Evolutionary conservation across 1,284 basidiomycete species (phyloP).

Genomic region (Ustilago tritici): DNA sequence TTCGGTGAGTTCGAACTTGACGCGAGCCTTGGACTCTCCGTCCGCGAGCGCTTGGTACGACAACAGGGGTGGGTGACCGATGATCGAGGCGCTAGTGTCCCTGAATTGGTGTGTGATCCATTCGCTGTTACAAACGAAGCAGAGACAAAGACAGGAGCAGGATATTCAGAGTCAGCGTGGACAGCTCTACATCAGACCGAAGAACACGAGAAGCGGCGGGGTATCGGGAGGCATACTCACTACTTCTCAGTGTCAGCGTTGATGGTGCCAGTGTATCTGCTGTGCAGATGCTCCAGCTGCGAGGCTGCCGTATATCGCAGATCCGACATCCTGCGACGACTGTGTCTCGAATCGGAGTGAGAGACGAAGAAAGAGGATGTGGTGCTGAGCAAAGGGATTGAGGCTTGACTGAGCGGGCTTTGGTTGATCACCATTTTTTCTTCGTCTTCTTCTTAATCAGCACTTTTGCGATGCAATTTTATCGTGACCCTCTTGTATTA

Average conservation of each 20-base stretch:
- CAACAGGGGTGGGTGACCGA: constrained; percentile 86
- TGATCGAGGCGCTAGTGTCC: constrained; percentile 90
- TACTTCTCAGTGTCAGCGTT: constrained; percentile 67
- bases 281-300: constrained; percentile 76
- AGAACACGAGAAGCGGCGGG: constrained; percentile 17
- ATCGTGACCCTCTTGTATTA: neutral
- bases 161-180: constrained; percentile 6
- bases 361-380: constrained; percentile 5
- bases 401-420: neutral
- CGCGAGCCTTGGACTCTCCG: constrained; percentile 86
- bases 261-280: constrained; percentile 89
- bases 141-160: constrained; percentile 17
- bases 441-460: neutral
- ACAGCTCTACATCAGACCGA: constrained; percentile 6
- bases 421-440: constrained; percentile 2
- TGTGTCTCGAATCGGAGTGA: neutral
- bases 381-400: neutral
- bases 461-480: no score
- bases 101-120: constrained; percentile 98
- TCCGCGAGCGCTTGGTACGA: constrained; percentile 93
- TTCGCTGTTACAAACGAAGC: constrained; percentile 75
- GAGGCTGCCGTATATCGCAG: constrained; percentile 50
- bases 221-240: constrained; percentile 46
- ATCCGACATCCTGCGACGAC: constrained; percentile 39
- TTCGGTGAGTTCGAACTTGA: constrained; percentile 83